These are phyloP conservation scores for Xylaria sp. DNA, from an alignment of 2,329 filamentous ascomycete genomes.

Conservation along the genomic window DNA sequence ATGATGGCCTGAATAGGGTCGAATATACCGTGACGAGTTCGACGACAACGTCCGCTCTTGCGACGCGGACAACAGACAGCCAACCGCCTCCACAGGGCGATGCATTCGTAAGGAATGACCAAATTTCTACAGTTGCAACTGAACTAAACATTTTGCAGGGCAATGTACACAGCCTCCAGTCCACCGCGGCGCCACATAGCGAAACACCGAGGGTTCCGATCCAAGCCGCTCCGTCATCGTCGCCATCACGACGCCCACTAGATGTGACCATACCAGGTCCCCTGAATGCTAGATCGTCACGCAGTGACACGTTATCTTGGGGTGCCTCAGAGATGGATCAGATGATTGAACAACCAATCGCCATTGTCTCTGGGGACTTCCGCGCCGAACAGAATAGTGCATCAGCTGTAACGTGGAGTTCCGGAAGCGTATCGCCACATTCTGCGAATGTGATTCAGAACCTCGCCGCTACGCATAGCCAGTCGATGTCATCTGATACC, in stretches of 20 bases:
- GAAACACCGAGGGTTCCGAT: not conserved
- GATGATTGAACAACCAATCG: not conserved
- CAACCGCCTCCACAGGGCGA: not conserved
- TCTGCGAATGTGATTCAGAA: not conserved
- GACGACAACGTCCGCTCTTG: not conserved
- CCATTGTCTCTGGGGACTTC: no score
- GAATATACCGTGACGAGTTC: not conserved
- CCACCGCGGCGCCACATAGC: not conserved
- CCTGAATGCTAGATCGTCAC: not conserved
- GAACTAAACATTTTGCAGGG: slow-evolving; percentile 22
- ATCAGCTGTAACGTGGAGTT: not conserved
- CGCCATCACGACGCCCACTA: not conserved
- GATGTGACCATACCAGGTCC: not conserved
- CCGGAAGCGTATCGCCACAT: not conserved
- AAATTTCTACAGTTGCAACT: not conserved
- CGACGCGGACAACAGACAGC: not conserved
- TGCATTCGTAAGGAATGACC: slow-evolving; percentile 23
- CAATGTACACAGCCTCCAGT: not conserved
- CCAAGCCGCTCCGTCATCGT: not conserved
- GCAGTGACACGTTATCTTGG: not conserved
- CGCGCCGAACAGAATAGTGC: not conserved
- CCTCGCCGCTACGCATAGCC: not conserved
- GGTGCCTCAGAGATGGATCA: not conserved
- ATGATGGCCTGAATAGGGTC: slow-evolving; percentile 1
- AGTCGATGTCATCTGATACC: not conserved